Evolutionary conservation across 768 basidiomycete species (phyloP).

Genomic region (Mycena vitilis): DNA sequence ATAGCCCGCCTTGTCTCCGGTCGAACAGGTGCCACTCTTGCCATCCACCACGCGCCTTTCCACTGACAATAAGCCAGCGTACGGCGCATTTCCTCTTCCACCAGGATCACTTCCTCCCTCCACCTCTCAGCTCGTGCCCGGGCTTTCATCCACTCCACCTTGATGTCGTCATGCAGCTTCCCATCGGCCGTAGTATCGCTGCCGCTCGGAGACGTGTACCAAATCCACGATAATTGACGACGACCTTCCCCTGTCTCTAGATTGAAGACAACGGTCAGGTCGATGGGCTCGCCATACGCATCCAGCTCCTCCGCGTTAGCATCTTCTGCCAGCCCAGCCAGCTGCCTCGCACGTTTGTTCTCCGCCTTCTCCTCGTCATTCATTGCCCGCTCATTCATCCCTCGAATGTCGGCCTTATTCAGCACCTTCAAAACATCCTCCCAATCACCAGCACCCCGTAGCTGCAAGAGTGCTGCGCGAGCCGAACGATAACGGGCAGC

Average conservation of each 20-base stretch:
- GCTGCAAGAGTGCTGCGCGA: conserved; percentile 8
- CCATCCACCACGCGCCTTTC: too few relatives aligned
- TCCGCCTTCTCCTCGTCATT: conserved; percentile 9
- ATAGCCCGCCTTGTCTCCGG: too few relatives aligned
- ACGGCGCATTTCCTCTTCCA: too few relatives aligned
- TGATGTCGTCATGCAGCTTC: too few relatives aligned
- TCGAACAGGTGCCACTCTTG: too few relatives aligned
- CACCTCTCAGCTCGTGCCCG: too few relatives aligned
- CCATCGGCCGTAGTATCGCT: too few relatives aligned
- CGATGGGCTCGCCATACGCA: background rate
- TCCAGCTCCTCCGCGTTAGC: background rate
- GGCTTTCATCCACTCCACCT: too few relatives aligned
- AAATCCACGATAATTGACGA: background rate
- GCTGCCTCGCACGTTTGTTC: background rate
- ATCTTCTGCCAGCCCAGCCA: background rate
- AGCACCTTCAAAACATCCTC: background rate
- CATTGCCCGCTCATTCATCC: background rate
- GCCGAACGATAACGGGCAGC: conserved; percentile 13
- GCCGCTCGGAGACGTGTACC: background rate
- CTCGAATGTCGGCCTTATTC: background rate
- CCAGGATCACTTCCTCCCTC: too few relatives aligned
- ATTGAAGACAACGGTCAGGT: too few relatives aligned
- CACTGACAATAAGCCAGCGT: too few relatives aligned
- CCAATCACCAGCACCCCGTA: background rate
- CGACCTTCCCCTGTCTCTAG: background rate